Evolutionary conservation across 306 rosid genomes (phyloP), one percentile per base, ranked within the genome.

Genomic region (Macrotyloma uniflorum): DNA sequence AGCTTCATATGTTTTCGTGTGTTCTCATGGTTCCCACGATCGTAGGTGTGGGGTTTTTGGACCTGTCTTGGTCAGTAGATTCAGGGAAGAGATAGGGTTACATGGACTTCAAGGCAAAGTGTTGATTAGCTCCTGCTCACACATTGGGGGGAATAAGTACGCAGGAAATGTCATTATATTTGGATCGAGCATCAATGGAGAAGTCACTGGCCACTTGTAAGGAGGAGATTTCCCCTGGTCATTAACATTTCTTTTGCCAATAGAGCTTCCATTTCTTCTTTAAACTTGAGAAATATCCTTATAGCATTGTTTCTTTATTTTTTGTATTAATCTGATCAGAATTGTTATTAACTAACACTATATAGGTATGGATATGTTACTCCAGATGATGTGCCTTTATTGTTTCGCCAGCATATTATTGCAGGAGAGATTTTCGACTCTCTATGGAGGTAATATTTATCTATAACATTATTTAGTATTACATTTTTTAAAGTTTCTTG

Each of bases 11-110:
- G 36, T 93, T 40, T 93, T 93, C 12, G 96, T 90, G 47, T 93
- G 97, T 81, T 87, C 90, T 38, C 97, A 93, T 85, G 92, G 92
- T 11, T 90, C 96, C 78, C 83, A 90, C 19, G 97, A 93, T 86
- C 92, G 96, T 30, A 92, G 93, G 45, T 90, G 97, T 65, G 97
- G 97, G 42, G 90, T 87, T 55, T 93, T 93, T 78, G 96, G 97
- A 16, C 97, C 97, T 64, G 85, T 85, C 38, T 77, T 90, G 79
- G 79, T 93, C 78, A 74, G 53, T 79, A 88, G 83, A 82, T 93
- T 93, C 83, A 87, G 80, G 72, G 92, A 89, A 43, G 97, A 87
- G 83, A 85, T 89, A 76, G 91, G 88, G 49, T 62, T 74, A 18
- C 84, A 62, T 40, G 84, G 92, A 78, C 96, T 93, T 53, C 87